Evolutionary conservation across 139 green algal genomes (phyloP), one percentile per base, ranked within the genome.

Genomic region (Diplosphaera chodatii): DNA sequence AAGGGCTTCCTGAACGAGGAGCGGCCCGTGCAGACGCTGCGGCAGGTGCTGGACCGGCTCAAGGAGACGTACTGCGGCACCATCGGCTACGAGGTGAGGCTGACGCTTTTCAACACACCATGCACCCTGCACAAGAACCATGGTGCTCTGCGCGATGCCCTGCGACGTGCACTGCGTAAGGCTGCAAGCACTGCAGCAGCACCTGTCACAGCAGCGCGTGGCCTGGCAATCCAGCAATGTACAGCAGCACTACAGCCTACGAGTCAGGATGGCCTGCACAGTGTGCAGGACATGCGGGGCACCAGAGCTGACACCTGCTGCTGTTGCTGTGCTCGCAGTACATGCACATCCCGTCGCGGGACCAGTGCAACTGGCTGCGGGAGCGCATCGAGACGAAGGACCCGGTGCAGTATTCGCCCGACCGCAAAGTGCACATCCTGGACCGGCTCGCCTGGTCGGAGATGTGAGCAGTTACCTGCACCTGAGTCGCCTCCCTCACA

Each of bases 271-370:
- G n/a, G n/a, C n/a, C n/a, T n/a, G n/a, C n/a, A n/a, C n/a, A n/a
- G n/a, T n/a, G n/a, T n/a, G n/a, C n/a, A n/a, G n/a, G n/a, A n/a
- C n/a, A n/a, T n/a, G n/a, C n/a, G n/a, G n/a, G n/a, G n/a, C n/a
- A n/a, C n/a, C n/a, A n/a, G n/a, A n/a, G n/a, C n/a, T n/a, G n/a
- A n/a, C n/a, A n/a, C n/a, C n/a, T n/a, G n/a, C n/a, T n/a, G n/a
- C n/a, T n/a, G n/a, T n/a, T n/a, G n/a, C n/a, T n/a, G n/a, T n/a
- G n/a, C n/a, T n/a, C n/a, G 67, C 86, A 97, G 91, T 98, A 97
- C 91, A 98, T 98, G 92, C 92, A 99, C 90, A 98, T 99, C 65
- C 78, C 89, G 6, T 89, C 98, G 77, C 80, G 86, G 31, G 91
- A 96, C 27, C 80, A 87, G 32, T 98, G 93, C 84, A 98, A 99